These are phyloP conservation scores for Fusarium sp. DNA, from an alignment of 2,329 filamentous ascomycete species.

Conservation along the genomic window DNA sequence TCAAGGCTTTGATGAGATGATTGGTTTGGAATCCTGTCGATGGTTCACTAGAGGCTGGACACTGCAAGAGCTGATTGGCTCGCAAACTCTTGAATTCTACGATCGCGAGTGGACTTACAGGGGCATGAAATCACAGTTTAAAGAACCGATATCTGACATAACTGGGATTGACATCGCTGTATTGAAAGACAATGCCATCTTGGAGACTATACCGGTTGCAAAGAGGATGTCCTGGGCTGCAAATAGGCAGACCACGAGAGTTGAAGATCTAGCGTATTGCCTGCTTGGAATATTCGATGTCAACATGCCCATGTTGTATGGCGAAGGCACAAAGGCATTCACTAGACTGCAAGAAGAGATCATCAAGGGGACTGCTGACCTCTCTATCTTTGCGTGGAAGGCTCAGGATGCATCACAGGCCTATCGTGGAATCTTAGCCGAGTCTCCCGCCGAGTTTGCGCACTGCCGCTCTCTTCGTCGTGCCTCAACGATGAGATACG, in stretches of 20 bases:
- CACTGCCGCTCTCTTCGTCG: neutral
- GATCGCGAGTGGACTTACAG: neutral
- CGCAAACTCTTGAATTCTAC: neutral
- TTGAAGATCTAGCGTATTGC: conserved; percentile 23
- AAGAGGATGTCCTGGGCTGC: conserved; percentile 28
- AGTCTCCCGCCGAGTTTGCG: neutral
- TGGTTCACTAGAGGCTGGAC: conserved; percentile 23
- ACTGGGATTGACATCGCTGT: neutral
- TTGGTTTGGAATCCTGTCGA: neutral
- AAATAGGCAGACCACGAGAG: neutral
- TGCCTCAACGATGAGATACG: neutral
- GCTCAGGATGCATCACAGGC: neutral
- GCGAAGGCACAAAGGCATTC: conserved; percentile 16
- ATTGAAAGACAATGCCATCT: neutral
- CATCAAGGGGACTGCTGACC: conserved; percentile 17
- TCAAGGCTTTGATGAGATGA: rapidly evolving
- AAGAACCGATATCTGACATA: neutral
- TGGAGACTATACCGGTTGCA: conserved; percentile 4
- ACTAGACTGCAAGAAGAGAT: conserved; percentile 27
- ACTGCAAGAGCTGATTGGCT: conserved; percentile 14
- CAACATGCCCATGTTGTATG: conserved; percentile 27
- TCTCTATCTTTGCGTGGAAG: conserved; percentile 28
- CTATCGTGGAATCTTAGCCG: conserved; percentile 2
- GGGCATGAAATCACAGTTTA: neutral
- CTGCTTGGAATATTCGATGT: conserved; percentile 17